These are phyloP conservation scores for Perilla frutescens DNA, from an alignment of 257 asterid genomes.

Conservation along the genomic window DNA sequence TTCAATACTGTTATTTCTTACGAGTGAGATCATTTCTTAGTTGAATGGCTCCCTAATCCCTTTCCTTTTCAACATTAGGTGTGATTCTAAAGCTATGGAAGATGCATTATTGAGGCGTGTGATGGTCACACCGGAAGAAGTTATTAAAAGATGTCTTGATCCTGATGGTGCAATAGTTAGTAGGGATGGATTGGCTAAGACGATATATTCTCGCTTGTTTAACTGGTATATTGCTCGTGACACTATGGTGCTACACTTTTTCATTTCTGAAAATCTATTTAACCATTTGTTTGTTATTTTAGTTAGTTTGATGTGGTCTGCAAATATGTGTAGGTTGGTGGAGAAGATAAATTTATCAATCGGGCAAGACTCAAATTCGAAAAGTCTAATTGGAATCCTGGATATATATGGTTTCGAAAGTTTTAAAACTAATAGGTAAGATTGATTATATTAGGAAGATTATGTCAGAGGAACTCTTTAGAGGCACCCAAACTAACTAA, in stretches of 20 bases:
- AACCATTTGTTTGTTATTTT: slow-evolving; percentile 10
- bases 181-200: slow-evolving; percentile 93
- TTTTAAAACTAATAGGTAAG: slow-evolving; percentile 79
- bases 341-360: slow-evolving; percentile 80
- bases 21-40: slow-evolving; percentile 17
- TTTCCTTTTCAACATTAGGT: slow-evolving; percentile 51
- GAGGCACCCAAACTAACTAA: slow-evolving; percentile 35
- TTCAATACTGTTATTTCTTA: slow-evolving; percentile 20
- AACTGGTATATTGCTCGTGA: slow-evolving; percentile 62
- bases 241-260: slow-evolving; percentile 19
- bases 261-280: slow-evolving; percentile 11
- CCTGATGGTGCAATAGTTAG: slow-evolving; percentile 81
- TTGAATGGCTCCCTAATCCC: neutral
- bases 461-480: slow-evolving; percentile 17
- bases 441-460: slow-evolving; percentile 24
- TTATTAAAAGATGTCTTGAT: slow-evolving; percentile 92
- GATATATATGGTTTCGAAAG: slow-evolving; percentile 97
- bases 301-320: slow-evolving; percentile 35
- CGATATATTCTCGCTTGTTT: slow-evolving; percentile 83
- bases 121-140: slow-evolving; percentile 97
- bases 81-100: slow-evolving; percentile 68
- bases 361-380: slow-evolving; percentile 88
- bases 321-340: slow-evolving; percentile 71
- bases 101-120: slow-evolving; percentile 91
- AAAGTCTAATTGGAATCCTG: slow-evolving; percentile 82